Base-by-base conservation (phyloP, 257 asterid genomes). In the Lavandula angustifolia region DNA sequence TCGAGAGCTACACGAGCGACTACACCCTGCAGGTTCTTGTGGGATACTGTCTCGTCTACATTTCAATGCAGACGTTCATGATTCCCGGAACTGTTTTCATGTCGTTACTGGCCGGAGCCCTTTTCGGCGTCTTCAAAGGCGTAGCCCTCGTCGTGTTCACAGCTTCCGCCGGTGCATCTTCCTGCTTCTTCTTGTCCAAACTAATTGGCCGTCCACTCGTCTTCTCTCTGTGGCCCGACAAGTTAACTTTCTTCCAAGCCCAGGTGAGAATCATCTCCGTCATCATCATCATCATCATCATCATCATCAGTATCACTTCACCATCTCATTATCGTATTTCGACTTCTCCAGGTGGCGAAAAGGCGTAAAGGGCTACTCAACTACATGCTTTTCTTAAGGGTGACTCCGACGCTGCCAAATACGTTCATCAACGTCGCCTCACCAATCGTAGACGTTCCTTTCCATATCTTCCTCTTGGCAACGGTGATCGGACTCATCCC, bases 41-140 rank as follows among this genome's bases (percentile, higher is more conserved):
- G 35, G 95, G 98, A 37, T 92, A 92, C 78, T 85, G 95, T 73
- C 72, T 87, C 48, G 95, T 89, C 73, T 89, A 89, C 89, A 81
- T 92, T 54, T 92, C 87, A 73, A 92, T 92, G 98, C 98, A 92
- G 95, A 92, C 98, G 16, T 92, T 89, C 73, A 92, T 92, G 98
- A 92, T 92, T 62, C 98, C 98, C 0, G 96, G 98, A 57, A 92
- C 98, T 22, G 90, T 89, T 60, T 89, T 89, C 57, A 92, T 92
- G 98, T 89, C 98, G 34, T 81, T 92, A 70, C 95, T 89, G 29
- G 98, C 98, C 52, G 98, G 98, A 60, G 77, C 96, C 31, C 92
- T 92, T 44, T 89, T 92, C 33, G 98, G 98, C 64, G 88, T 89
- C 61, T 72, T 79, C 77, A 92, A 79, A 77, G 98, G 98, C 46